These are phyloP conservation scores for Paramyrothecium sp. DNA, from an alignment of 2,329 filamentous ascomycete species.

Conservation along the genomic window DNA sequence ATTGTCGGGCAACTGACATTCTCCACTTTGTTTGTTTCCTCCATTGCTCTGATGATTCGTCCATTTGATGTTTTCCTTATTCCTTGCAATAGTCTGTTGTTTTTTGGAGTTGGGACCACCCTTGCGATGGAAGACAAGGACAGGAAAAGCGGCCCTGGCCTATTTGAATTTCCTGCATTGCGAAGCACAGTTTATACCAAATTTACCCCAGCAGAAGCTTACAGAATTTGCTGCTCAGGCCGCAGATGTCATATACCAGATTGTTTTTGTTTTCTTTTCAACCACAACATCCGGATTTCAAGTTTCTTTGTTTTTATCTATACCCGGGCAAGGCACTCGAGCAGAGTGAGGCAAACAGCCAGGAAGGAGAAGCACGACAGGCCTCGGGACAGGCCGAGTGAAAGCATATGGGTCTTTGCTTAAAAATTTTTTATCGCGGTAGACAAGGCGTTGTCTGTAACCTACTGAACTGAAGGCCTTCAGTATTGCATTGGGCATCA, in stretches of 20 bases:
- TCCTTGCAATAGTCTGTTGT: background rate
- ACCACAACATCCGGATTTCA: background rate
- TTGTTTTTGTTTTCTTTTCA: background rate
- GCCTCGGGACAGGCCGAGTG: no score
- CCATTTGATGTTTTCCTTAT: slow-evolving; percentile 5
- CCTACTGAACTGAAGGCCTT: background rate
- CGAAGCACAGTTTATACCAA: background rate
- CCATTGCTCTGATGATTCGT: slow-evolving; percentile 10
- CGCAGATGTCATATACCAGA: background rate
- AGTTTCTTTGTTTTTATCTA: background rate
- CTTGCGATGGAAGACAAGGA: slow-evolving; percentile 3
- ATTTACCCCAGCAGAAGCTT: background rate
- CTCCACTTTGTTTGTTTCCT: background rate
- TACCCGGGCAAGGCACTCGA: background rate
- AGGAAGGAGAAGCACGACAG: no score
- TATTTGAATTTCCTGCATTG: background rate
- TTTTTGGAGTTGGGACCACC: slow-evolving; percentile 14
- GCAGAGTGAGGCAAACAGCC: background rate
- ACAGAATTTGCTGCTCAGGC: background rate
- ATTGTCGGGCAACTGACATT: slow-evolving; percentile 22
- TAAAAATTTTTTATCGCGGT: no score
- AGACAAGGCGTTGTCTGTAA: background rate
- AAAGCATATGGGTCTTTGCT: no score
- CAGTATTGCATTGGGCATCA: background rate
- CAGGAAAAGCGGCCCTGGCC: background rate